Percentiles rank a stretch among this genome's conserved stretches.
Conservation (phyloP, 2,329 filamentous ascomycete species). For the Cyphellophora europaea region DNA sequence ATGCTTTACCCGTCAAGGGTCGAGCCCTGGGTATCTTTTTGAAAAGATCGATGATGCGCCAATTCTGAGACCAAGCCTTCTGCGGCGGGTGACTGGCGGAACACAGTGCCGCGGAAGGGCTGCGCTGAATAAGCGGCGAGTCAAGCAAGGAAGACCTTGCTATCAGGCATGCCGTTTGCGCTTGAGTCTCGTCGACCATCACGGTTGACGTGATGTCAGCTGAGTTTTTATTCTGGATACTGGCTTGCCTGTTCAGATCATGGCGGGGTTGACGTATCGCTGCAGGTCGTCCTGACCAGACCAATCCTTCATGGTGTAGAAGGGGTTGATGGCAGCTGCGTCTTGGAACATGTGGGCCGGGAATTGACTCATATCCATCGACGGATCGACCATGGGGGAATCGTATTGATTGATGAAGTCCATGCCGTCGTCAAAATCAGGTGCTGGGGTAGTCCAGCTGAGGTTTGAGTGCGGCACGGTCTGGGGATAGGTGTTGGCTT, state of each 20-base stretch:
- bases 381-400: conserved; percentile 11
- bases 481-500: conserved; percentile 13
- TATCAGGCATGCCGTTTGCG: too few relatives aligned
- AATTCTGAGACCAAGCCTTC: too few relatives aligned
- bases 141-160: too few relatives aligned
- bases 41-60: too few relatives aligned
- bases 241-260: conserved; percentile 6
- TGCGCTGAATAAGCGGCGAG: too few relatives aligned
- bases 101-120: too few relatives aligned
- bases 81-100: too few relatives aligned
- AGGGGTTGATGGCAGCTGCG: conserved; percentile 17
- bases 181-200: background rate
- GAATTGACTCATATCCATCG: conserved; percentile 9
- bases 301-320: conserved; percentile 20
- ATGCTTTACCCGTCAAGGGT: too few relatives aligned
- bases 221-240: too few relatives aligned
- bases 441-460: conserved; percentile 13
- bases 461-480: conserved; percentile 12
- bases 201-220: background rate
- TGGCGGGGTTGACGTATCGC: conserved; percentile 14
- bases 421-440: conserved; percentile 17
- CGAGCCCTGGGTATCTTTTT: too few relatives aligned
- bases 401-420: conserved; percentile 19
- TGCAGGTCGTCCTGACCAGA: conserved; percentile 15
- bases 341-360: conserved; percentile 13